phyloP scores from a whole-genome alignment of 805 yeast genomes.

The Spathaspora arborariae region DNA sequence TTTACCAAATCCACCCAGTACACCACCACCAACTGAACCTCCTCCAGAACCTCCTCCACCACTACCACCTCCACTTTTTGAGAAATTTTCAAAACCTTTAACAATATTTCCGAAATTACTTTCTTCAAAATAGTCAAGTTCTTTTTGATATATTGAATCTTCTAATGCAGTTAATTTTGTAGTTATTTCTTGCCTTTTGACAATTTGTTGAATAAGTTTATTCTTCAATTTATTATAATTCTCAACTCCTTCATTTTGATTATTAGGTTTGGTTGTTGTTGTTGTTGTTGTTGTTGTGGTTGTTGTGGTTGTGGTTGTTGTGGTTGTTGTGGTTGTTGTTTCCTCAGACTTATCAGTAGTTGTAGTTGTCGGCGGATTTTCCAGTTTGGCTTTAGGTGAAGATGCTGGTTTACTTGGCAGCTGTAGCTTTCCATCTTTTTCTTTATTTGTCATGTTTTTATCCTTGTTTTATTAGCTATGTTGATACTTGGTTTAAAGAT shows the following conservation, averaged over 20 bases:
- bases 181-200: conserved; percentile 62
- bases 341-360: too few relatives aligned
- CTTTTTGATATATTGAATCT: conserved; percentile 75
- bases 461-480: not conserved
- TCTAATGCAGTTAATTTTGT: conserved; percentile 60
- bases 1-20: conserved; percentile 18
- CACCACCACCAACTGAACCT: conserved; percentile 3
- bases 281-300: not conserved
- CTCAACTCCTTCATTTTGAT: conserved; percentile 13
- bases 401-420: conserved; percentile 4
- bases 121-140: conserved; percentile 72
- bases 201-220: conserved; percentile 60
- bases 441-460: conserved; percentile 1
- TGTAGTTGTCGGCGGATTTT: conserved; percentile 1
- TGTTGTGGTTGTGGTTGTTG: conserved; percentile 1
- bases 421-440: not conserved
- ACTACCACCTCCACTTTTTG: conserved; percentile 37
- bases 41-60: conserved; percentile 4
- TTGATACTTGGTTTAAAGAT: not conserved
- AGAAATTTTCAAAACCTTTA: conserved; percentile 85
- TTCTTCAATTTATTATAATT: conserved; percentile 67
- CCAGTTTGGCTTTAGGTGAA: conserved; percentile 3
- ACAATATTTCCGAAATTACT: conserved; percentile 75
- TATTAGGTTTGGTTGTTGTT: not conserved
- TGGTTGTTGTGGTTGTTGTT: not conserved